Base-by-base conservation (phyloP, 2,329 filamentous ascomycete species). In the Fusarium albosuccineum region DNA sequence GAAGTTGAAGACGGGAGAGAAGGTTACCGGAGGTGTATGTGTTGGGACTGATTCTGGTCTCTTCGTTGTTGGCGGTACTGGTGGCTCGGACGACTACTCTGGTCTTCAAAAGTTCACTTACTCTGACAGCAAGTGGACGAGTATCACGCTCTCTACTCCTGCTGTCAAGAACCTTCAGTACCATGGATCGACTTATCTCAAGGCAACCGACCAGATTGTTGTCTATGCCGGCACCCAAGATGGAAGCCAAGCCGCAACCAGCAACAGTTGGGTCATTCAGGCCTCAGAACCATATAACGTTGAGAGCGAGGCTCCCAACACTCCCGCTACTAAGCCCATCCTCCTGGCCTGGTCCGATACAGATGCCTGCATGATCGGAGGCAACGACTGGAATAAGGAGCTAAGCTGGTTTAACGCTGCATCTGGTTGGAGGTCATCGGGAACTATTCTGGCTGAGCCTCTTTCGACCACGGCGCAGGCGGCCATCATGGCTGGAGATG, bases 21-120 rank as follows among this genome's bases (percentile, higher is more conserved):
- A 89, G 16, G 92, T 97, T 22, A 89, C 87, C 2, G 92, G 92
- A 45, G 92, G 87, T 40, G 88, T 88, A 7, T 98, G 95, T 78
- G 91, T 97, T 22, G 89, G 89, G 57, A 89, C 89, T 17, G 84
- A 91, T 66, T 75, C 90, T 5, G 91, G 86, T 27, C 84, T 97
- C 30, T 97, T 91, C 75, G 85, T 97, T 46, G 88, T 98, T 37
- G 95, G 95, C 70, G 95, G 95, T 49, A 86, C 83, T 41, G 82
- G 76, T 27, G 77, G 75, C 60, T 80, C 83, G 14, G 75, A 80
- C 1, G 80, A 82, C 49, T 97, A 96, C 75, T 81, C 87, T 9
- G 95, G 95, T 10, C 78, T 98, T 53, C 94, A 97, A 78, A 87
- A 86, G 71, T 89, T 81, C 69, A 85, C 82, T 1, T 89, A 86